Conservation (phyloP, 2,329 filamentous ascomycete species). For the Calonectria multiphialidica region DNA sequence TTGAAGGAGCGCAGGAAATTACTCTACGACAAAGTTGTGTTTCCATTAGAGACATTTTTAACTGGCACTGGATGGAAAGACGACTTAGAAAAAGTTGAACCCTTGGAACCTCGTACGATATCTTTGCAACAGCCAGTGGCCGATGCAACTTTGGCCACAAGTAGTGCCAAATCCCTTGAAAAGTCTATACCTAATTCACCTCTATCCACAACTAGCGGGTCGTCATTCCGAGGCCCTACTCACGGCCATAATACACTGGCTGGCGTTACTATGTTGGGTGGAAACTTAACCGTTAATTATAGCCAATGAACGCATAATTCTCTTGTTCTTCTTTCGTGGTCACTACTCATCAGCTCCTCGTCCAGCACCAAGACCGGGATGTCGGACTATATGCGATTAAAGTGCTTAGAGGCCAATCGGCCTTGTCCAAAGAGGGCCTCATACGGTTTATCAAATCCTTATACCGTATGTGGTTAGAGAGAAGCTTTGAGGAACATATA, state of each 20-base stretch:
- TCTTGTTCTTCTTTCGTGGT: neutral
- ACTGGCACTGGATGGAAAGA: neutral
- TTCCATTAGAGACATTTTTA: neutral
- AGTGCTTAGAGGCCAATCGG: too few species aligned
- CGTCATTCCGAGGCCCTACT: neutral
- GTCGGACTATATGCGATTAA: too few species aligned
- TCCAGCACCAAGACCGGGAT: too few species aligned
- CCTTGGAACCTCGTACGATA: neutral
- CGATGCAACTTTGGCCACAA: neutral
- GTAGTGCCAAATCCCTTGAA: neutral
- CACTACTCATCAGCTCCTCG: too few species aligned
- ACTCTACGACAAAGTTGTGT: neutral
- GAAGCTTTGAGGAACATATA: too few species aligned
- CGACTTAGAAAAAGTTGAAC: neutral
- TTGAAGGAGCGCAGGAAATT: neutral
- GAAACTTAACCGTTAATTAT: neutral
- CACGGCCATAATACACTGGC: neutral
- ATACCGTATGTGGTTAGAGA: too few species aligned
- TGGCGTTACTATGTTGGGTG: neutral
- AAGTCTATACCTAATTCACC: neutral
- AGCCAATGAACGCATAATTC: neutral
- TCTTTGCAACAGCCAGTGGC: neutral
- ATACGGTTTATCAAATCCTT: too few species aligned
- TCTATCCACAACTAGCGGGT: neutral
- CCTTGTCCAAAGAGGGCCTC: too few species aligned